These are phyloP conservation scores for Pyronema domesticum DNA, from an alignment of 495 filamentous ascomycete species.

Conservation along the genomic window DNA sequence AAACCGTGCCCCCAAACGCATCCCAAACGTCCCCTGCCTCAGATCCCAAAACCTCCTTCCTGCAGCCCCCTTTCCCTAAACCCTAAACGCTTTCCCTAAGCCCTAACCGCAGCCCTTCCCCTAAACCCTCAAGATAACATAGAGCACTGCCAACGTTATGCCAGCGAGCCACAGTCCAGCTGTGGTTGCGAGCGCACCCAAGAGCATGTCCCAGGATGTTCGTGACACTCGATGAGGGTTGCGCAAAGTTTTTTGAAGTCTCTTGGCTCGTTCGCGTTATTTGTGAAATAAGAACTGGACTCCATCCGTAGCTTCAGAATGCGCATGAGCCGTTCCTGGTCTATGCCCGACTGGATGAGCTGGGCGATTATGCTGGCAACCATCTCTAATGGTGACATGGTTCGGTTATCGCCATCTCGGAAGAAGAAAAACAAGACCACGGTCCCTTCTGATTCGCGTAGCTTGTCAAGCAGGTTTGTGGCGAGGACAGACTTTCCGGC, in stretches of 20 bases:
- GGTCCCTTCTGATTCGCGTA: background rate
- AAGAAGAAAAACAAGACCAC: conserved; percentile 3
- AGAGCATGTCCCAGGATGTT: too few relatives aligned
- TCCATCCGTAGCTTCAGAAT: background rate
- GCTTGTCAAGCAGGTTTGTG: background rate
- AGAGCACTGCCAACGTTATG: too few relatives aligned
- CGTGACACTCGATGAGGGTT: background rate
- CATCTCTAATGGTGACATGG: background rate
- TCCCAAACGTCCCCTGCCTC: too few relatives aligned
- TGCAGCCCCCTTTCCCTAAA: too few relatives aligned
- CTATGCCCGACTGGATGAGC: background rate
- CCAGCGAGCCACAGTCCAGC: too few relatives aligned
- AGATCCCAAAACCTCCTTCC: too few relatives aligned
- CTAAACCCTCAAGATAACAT: too few relatives aligned
- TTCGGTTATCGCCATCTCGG: background rate
- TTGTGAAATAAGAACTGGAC: background rate
- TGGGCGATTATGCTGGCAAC: background rate
- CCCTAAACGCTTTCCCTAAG: too few relatives aligned
- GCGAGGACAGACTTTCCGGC: conserved; percentile 6
- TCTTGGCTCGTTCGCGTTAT: background rate
- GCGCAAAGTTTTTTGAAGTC: background rate
- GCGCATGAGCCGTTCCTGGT: background rate
- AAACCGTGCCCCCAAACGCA: too few relatives aligned
- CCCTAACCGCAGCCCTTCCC: too few relatives aligned
- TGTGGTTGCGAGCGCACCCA: too few relatives aligned